phyloP scores from a whole-genome alignment of 257 asterid species.

The Solanum etuberosum region DNA sequence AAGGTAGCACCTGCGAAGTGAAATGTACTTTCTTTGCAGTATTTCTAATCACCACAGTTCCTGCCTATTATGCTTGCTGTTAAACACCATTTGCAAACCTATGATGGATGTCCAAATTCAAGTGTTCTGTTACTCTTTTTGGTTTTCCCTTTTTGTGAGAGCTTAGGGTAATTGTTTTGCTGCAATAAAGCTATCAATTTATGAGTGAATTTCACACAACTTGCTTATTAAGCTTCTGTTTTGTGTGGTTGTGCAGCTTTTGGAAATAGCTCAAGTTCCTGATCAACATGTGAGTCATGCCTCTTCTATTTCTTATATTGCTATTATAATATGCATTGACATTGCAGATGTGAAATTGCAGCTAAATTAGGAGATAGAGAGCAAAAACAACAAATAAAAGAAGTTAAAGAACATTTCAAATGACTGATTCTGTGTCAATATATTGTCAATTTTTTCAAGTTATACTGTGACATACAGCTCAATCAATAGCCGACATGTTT shows the following conservation, averaged over 20 bases:
- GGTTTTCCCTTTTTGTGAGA: neutral
- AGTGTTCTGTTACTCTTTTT: neutral
- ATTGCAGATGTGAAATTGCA: neutral
- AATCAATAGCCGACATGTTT: neutral
- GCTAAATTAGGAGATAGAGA: neutral
- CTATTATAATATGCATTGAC: neutral
- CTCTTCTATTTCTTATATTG: neutral
- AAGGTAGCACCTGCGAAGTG: neutral
- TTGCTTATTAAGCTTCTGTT: conserved; percentile 3
- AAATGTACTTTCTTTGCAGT: neutral
- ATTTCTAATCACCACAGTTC: neutral
- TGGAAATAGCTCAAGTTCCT: conserved; percentile 97
- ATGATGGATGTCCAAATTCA: neutral
- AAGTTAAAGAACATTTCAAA: neutral
- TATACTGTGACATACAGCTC: neutral
- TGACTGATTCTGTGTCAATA: neutral
- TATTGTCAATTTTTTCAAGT: neutral
- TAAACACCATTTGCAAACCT: neutral
- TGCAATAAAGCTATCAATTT: neutral
- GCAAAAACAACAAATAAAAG: neutral
- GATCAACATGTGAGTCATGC: conserved; percentile 73
- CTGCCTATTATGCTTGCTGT: neutral
- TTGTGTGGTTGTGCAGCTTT: conserved; percentile 60
- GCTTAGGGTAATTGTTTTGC: neutral
- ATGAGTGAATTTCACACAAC: neutral